phyloP scores from a whole-genome alignment of 2,329 filamentous ascomycete genomes.

The Colletotrichum orbiculare region DNA sequence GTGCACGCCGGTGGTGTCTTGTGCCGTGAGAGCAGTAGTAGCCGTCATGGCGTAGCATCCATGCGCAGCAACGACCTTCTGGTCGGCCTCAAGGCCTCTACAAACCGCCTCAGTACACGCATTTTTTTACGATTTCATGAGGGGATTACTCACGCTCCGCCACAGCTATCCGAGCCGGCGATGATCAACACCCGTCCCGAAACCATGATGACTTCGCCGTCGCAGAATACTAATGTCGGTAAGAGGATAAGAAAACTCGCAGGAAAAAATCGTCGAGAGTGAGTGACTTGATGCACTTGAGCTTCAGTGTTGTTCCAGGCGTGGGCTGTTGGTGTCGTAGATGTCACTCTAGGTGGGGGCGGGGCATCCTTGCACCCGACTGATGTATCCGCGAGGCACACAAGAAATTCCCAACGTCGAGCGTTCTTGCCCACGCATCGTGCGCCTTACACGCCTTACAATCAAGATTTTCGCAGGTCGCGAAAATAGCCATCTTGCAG shows the following conservation, averaged over 20 bases:
- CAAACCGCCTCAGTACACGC: neutral
- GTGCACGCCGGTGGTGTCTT: slow-evolving; percentile 88
- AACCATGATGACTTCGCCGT: slow-evolving; percentile 45
- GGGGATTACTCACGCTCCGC: slow-evolving; percentile 73
- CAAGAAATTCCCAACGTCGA: too few relatives aligned
- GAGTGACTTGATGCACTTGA: too few relatives aligned
- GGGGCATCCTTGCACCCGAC: slow-evolving; percentile 11
- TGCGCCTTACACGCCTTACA: neutral
- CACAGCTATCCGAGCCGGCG: slow-evolving; percentile 90
- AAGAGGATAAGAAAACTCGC: too few relatives aligned
- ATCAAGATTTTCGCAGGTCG: neutral
- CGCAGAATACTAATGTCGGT: neutral
- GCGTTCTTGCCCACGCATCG: too few relatives aligned
- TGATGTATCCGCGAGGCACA: too few relatives aligned
- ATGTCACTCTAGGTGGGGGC: slow-evolving; percentile 35
- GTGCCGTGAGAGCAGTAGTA: slow-evolving; percentile 94
- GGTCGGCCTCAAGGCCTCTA: slow-evolving; percentile 94
- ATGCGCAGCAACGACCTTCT: slow-evolving; percentile 93
- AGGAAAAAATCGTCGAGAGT: too few relatives aligned
- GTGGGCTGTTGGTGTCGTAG: slow-evolving; percentile 13
- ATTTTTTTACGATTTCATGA: neutral
- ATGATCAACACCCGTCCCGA: slow-evolving; percentile 76
- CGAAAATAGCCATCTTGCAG: neutral
- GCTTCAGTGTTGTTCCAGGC: neutral
- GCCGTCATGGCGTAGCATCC: slow-evolving; percentile 96